Conservation (phyloP, 768 basidiomycete genomes). For the Auricularia sp. region DNA sequence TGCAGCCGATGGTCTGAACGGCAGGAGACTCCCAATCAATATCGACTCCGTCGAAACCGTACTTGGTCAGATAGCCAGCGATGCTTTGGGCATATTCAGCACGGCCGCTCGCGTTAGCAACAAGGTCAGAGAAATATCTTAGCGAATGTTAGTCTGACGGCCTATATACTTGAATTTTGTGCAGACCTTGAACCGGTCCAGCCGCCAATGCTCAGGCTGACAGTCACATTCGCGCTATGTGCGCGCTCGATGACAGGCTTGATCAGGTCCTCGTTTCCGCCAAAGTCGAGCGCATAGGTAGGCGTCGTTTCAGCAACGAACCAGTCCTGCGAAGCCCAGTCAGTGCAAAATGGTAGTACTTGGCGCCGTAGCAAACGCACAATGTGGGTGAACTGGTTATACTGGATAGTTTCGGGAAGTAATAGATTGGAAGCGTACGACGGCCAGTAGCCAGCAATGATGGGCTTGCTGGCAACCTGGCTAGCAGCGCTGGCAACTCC, state of each 20-base stretch:
- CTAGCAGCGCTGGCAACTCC: background rate
- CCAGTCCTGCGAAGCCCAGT: background rate
- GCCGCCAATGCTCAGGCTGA: background rate
- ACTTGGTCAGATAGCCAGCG: background rate
- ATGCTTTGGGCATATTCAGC: background rate
- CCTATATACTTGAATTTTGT: background rate
- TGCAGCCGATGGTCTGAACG: background rate
- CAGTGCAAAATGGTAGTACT: background rate
- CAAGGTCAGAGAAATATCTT: background rate
- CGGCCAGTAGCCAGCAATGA: background rate
- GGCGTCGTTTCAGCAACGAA: background rate
- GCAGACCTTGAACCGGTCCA: background rate
- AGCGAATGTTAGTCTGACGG: background rate
- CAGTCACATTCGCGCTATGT: background rate
- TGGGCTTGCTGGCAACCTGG: background rate
- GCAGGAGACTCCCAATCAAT: background rate
- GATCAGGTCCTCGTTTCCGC: background rate
- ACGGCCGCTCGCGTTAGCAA: background rate
- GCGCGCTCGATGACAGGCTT: background rate
- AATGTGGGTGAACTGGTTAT: background rate
- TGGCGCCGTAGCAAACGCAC: background rate
- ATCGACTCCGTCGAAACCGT: background rate
- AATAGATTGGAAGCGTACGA: background rate
- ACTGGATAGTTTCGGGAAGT: background rate
- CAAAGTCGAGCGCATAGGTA: background rate